Evolutionary conservation across 345 rosid genomes (phyloP).

Genomic region (Rhodomyrtus tomentosa): DNA sequence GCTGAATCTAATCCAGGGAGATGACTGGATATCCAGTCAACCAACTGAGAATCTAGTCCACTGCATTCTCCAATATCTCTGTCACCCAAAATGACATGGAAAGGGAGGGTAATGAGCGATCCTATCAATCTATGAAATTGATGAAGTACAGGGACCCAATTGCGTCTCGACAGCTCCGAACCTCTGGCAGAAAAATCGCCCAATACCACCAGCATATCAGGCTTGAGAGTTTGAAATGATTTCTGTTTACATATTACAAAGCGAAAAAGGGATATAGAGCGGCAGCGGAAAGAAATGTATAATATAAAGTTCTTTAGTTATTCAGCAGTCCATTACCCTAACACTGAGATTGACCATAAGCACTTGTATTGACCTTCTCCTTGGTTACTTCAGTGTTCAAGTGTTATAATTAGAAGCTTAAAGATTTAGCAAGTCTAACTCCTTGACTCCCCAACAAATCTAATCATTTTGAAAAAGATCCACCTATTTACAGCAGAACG

Average conservation of each 20-base stretch:
- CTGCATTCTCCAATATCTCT: slow-evolving; percentile 45
- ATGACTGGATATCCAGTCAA: slow-evolving; percentile 31
- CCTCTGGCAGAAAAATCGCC: slow-evolving; percentile 55
- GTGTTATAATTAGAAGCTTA: background rate
- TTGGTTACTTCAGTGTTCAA: background rate
- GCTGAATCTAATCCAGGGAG: slow-evolving; percentile 52
- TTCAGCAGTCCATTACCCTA: background rate
- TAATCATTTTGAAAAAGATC: background rate
- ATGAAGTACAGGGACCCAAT: slow-evolving; percentile 37
- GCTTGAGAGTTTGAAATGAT: slow-evolving; percentile 39
- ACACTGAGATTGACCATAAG: background rate
- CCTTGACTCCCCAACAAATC: background rate
- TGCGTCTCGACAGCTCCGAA: slow-evolving; percentile 16
- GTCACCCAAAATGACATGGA: slow-evolving; percentile 50
- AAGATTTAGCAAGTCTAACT: background rate
- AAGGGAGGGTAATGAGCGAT: slow-evolving; percentile 35
- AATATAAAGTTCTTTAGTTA: background rate
- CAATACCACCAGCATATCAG: slow-evolving; percentile 53
- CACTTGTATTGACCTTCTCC: background rate
- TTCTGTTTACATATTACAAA: slow-evolving; percentile 23
- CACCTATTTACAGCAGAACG: background rate
- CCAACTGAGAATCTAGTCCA: slow-evolving; percentile 22
- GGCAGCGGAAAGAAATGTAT: background rate
- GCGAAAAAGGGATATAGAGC: background rate
- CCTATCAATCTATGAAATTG: slow-evolving; percentile 36